Evolutionary conservation across 164 flowering plant species (phyloP), one percentile per base, ranked within the genome.

Genomic region (Nelumbo lutea): DNA sequence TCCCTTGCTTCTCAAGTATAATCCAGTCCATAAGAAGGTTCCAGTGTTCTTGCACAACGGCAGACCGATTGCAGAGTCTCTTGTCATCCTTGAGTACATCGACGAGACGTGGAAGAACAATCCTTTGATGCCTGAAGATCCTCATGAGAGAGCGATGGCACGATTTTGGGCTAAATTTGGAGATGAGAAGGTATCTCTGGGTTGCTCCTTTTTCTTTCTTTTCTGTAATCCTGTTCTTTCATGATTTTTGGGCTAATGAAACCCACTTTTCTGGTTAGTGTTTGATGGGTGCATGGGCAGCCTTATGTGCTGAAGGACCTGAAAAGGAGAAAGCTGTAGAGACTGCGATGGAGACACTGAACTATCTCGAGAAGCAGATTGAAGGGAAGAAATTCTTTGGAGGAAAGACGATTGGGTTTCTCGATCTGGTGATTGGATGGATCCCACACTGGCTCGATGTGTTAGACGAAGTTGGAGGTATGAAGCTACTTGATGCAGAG

Each of bases 131-230:
- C 45, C 68, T 10, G 46, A 9, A 41, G 68, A 66, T 42, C 59
- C 57, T 52, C 8, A 40, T 41, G 46, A 66, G 46, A 52, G 68
- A 52, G 55, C 68, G 7, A 6, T 51, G 14, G 68, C 68, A 6
- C 59, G 68, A 5, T 66, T 66, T 42, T 66, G 68, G 59, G 59
- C 59, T 8, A 66, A 51, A 66, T 66, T 52, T 42, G 27, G n/a
- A 0, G 68, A 66, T 39, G 68, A 66, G 5, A 57, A 56, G 51
- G 62, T 55, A 53, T 7, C 4, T 46, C 4, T 46, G 48, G 7
- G 5, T 7, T 46, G 5, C 7, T 46, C 48, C 48, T 46, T 46
- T 7, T 46, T 46, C 7, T 46, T 46, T 46, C 48, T 46, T 46
- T 46, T 46, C 48, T 46, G 4, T 7, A 46, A 46, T 46, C 5